These are phyloP conservation scores for Sorghum bicolor DNA, from an alignment of 176 grass and related monocot species.

Conservation along the genomic window DNA sequence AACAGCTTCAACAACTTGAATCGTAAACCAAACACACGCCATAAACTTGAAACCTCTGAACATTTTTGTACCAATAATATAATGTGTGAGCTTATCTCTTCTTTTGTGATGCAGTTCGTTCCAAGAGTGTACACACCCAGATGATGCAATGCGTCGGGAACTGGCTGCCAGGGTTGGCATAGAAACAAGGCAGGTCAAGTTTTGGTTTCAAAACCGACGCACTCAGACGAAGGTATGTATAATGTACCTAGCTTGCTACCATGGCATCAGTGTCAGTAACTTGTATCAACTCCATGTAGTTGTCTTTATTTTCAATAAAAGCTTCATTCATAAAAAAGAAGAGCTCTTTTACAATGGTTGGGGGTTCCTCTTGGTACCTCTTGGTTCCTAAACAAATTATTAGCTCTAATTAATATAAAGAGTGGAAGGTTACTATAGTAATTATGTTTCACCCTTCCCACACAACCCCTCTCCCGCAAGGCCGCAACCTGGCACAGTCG, in stretches of 20 bases:
- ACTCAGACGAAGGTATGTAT: background rate
- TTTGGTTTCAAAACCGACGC: conserved; percentile 46
- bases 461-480: too few relatives aligned
- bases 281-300: background rate
- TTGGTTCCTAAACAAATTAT: too few relatives aligned
- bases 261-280: background rate
- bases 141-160: background rate
- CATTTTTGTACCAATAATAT: background rate
- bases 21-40: background rate
- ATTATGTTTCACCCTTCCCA: too few relatives aligned
- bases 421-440: too few relatives aligned
- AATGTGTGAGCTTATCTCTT: background rate
- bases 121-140: background rate
- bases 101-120: background rate
- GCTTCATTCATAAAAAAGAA: too few relatives aligned
- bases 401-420: too few relatives aligned
- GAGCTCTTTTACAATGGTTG: too few relatives aligned
- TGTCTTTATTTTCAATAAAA: background rate
- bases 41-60: background rate
- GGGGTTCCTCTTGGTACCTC: too few relatives aligned
- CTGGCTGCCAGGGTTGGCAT: background rate
- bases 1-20: background rate
- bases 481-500: too few relatives aligned
- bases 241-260: background rate
- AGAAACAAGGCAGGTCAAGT: background rate